phyloP scores from a whole-genome alignment of 2,329 filamentous ascomycete genomes.

The Aspergillus puulaauensis region DNA sequence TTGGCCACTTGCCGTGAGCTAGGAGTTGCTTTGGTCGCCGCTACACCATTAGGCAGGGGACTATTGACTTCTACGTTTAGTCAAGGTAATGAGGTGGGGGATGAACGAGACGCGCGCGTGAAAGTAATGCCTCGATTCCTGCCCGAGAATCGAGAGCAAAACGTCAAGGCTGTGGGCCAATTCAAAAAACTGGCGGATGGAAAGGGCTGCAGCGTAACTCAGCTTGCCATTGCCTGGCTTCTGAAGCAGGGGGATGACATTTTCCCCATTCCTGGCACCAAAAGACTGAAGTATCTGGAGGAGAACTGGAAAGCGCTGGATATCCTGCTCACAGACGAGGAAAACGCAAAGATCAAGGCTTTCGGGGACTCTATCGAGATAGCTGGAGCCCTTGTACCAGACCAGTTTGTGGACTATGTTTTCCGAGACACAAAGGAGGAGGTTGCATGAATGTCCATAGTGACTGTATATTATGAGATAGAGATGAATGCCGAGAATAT shows the following conservation, averaged over 20 bases:
- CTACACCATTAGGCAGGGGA: conserved; percentile 42
- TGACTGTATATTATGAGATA: background rate
- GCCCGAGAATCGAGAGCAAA: conserved; percentile 2
- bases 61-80: conserved; percentile 22
- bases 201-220: background rate
- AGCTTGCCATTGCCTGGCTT: conserved; percentile 7
- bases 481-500: too few species aligned
- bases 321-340: background rate
- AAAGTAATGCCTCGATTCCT: conserved; percentile 5
- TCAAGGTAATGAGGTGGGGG: background rate
- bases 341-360: background rate
- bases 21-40: conserved; percentile 44
- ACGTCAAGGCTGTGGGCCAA: background rate
- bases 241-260: conserved; percentile 42
- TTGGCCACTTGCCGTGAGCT: conserved; percentile 49
- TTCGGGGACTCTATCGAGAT: background rate
- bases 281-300: conserved; percentile 20
- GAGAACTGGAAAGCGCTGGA: conserved; percentile 15
- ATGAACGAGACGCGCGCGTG: background rate
- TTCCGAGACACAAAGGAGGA: conserved; percentile 1
- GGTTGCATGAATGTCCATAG: background rate
- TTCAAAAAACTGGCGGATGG: background rate
- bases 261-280: conserved; percentile 31
- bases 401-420: background rate
- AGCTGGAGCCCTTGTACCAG: background rate